Base-by-base conservation (phyloP, 164 flowering plant genomes). In the Aristolochia californica region DNA sequence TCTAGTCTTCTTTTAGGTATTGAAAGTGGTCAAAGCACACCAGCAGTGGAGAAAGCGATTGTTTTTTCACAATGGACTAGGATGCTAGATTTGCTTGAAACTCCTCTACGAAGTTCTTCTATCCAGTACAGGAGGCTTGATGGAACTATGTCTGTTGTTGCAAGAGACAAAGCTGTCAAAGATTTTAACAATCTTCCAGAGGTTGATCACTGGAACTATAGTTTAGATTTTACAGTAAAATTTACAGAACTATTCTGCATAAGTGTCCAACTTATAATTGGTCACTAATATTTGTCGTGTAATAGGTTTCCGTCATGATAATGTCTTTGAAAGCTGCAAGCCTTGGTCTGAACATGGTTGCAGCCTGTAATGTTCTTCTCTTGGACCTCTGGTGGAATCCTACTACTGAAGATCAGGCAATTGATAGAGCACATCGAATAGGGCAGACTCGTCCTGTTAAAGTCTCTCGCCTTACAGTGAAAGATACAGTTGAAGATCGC, bases 321-420 rank as follows among this genome's bases (percentile, higher is more conserved):
- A 93, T 93, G 98, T 93, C 97, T 3, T 66, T 93, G 22, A 89
- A 93, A 75, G 98, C 98, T 20, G 97, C 96, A 63, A 93, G 87
- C 60, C 91, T 93, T 59, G 98, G 97, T 56, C 72, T 93, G 40
- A 93, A 93, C 63, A 82, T 93, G 97, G 96, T 89, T 64, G 91
- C 91, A 66, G 98, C 98, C 58, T 85, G 80, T 74, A 94, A 82
- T 75, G 93, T 93, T 63, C 80, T 93, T 59, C 83, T 93, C 59
- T 66, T 89, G 72, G 96, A 93, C 73, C 94, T 85, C 34, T 89
- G 96, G 98, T 93, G 98, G 98, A 93, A 93, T 77, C 98, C 97
- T 55, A 83, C 97, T 24, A 93, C 95, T 44, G 97, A 93, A 79
- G 98, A 93, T 69, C 98, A 93, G 65, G 98, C 98, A 51, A 55